phyloP scores from a whole-genome alignment of 2,329 filamentous ascomycete genomes.

The Fusarium robinianum region DNA sequence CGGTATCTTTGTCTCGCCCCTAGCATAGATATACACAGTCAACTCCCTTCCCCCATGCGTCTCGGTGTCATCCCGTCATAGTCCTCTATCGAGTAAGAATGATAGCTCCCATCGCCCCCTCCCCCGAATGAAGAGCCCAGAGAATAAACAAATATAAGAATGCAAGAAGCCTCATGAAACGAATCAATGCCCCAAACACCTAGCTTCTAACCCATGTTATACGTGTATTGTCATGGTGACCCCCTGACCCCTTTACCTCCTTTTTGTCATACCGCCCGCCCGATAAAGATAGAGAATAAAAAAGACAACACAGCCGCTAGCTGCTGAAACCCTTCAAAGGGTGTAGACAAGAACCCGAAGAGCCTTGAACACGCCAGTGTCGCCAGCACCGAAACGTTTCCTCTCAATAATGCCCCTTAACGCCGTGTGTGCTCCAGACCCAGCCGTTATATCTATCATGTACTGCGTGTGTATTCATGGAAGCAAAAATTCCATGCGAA shows the following conservation, averaged over 20 bases:
- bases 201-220: constrained; percentile 25
- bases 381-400: constrained; percentile 6
- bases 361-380: neutral
- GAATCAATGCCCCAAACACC: constrained; percentile 16
- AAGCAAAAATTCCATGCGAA: constrained; percentile 3
- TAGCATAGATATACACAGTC: no score
- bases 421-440: constrained; percentile 19
- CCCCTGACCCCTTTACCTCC: constrained; percentile 11
- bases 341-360: neutral
- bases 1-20: no score
- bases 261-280: constrained; percentile 11
- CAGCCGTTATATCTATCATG: constrained; percentile 26
- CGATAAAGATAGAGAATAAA: neutral
- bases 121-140: no score
- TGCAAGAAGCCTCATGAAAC: constrained; percentile 5
- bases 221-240: constrained; percentile 29
- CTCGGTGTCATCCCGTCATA: no score
- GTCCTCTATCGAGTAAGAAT: no score
- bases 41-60: no score
- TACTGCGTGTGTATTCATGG: constrained; percentile 20
- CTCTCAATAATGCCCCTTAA: constrained; percentile 15
- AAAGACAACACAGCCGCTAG: neutral
- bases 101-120: no score
- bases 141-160: constrained; percentile 4
- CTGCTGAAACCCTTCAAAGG: no score